Conservation (phyloP, 768 basidiomycete species). For the Tremella yokohamensis region DNA sequence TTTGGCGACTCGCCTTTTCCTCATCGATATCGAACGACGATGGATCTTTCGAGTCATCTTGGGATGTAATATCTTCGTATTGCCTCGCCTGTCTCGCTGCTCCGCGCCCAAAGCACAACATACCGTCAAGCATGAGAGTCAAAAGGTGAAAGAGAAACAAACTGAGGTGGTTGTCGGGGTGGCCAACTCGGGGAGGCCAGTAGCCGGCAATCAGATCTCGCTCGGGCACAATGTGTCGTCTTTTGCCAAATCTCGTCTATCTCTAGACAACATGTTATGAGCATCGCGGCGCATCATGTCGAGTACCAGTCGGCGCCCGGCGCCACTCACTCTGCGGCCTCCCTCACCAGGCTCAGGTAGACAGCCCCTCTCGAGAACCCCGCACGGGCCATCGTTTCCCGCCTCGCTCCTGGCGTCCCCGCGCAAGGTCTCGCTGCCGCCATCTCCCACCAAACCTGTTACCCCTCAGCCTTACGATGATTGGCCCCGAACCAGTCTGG, state of each 20-base stretch:
- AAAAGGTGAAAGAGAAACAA: too few species aligned
- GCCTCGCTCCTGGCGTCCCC: not conserved
- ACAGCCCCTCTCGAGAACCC: not conserved
- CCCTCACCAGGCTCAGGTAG: not conserved
- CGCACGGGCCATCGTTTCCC: not conserved
- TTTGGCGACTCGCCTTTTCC: not conserved
- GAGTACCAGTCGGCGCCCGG: not conserved
- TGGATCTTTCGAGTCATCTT: not conserved
- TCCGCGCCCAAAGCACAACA: too few species aligned
- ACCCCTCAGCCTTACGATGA: conserved; percentile 8
- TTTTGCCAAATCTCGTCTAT: too few species aligned
- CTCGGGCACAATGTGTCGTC: too few species aligned
- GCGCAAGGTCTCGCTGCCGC: not conserved
- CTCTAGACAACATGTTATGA: too few species aligned
- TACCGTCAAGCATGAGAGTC: too few species aligned
- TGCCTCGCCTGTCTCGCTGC: too few species aligned
- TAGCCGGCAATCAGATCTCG: too few species aligned
- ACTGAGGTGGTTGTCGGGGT: too few species aligned
- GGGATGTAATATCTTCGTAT: not conserved
- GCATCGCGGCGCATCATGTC: not conserved
- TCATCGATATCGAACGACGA: not conserved
- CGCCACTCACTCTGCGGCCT: not conserved
- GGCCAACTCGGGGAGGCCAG: too few species aligned
- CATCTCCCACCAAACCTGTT: not conserved
- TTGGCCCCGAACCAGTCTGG: conserved; percentile 1